These are phyloP conservation scores for Hymenoscyphus occultus DNA, from an alignment of 2,329 filamentous ascomycete genomes.

Conservation along the genomic window DNA sequence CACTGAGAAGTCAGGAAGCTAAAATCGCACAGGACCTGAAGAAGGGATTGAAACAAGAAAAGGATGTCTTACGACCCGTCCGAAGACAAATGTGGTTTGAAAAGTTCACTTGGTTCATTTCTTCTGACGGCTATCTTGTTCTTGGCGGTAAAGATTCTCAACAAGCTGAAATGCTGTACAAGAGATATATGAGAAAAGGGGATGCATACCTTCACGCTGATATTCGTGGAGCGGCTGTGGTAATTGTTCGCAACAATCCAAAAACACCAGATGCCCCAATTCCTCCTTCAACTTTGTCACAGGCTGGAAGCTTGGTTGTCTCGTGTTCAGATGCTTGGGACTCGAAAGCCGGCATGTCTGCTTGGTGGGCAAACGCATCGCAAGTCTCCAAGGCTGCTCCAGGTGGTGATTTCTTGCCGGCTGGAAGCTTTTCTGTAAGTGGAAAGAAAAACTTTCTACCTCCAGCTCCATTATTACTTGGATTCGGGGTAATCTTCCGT, in stretches of 20 bases:
- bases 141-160: conserved; percentile 83
- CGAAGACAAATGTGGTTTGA: conserved; percentile 92
- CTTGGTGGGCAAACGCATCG: conserved; percentile 90
- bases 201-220: conserved; percentile 93
- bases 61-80: conserved; percentile 78
- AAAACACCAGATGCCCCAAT: conserved; percentile 79
- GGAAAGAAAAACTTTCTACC: conserved; percentile 91
- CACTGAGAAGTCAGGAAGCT: conserved; percentile 83
- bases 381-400: conserved; percentile 85
- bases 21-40: conserved; percentile 85
- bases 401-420: conserved; percentile 74
- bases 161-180: conserved; percentile 91
- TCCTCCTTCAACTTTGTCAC: conserved; percentile 83
- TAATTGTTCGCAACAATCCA: conserved; percentile 86
- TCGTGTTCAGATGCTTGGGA: conserved; percentile 92
- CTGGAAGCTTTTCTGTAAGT: conserved; percentile 75
- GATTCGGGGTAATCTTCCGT: conserved; percentile 82
- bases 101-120: conserved; percentile 94
- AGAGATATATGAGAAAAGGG: conserved; percentile 78
- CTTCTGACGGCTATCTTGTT: conserved; percentile 90
- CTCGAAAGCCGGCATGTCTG: conserved; percentile 90
- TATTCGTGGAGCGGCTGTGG: conserved; percentile 75
- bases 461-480: conserved; percentile 81
- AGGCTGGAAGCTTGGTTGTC: conserved; percentile 82
- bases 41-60: conserved; percentile 87